Percentiles rank a stretch among this genome's conserved stretches.
These are phyloP conservation scores for Cytospora piceicola DNA, from an alignment of 2,329 filamentous ascomycete genomes.

Conservation along the genomic window DNA sequence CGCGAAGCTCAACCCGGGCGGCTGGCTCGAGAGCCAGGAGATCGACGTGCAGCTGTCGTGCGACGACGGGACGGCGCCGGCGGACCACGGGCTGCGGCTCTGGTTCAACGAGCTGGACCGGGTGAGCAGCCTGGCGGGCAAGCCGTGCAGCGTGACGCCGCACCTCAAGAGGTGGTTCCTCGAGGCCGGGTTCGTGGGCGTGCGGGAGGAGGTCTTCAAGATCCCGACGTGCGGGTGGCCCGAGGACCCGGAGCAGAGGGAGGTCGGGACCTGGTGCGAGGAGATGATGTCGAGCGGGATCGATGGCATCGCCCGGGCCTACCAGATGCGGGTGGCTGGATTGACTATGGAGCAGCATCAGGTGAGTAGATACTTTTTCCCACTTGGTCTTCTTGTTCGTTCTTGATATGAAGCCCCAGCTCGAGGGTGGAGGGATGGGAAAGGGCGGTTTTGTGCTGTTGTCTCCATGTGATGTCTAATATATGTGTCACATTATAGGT, in stretches of 20 bases:
- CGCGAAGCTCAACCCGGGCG: conserved; percentile 53
- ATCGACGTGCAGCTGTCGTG: conserved; percentile 43
- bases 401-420: too few relatives aligned
- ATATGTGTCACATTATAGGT: conserved; percentile 40
- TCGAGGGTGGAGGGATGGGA: too few relatives aligned
- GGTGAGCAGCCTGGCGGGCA: conserved; percentile 44
- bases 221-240: conserved; percentile 61
- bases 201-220: conserved; percentile 56
- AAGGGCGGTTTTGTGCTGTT: too few relatives aligned
- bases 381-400: background rate
- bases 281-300: conserved; percentile 19
- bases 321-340: conserved; percentile 23
- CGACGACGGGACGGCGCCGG: conserved; percentile 51
- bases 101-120: conserved; percentile 48
- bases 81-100: conserved; percentile 42
- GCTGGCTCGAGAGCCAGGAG: conserved; percentile 61
- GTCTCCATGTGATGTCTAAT: background rate
- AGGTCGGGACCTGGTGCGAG: conserved; percentile 44
- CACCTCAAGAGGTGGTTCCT: conserved; percentile 44
- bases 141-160: conserved; percentile 43
- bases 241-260: conserved; percentile 48
- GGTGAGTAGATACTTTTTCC: conserved; percentile 20
- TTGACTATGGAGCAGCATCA: conserved; percentile 22
- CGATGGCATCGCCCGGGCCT: conserved; percentile 16
- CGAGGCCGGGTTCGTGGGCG: conserved; percentile 59